Evolutionary conservation across 192 early-diverging fungal species (phyloP).

Genomic region (Coemansia furcata): DNA sequence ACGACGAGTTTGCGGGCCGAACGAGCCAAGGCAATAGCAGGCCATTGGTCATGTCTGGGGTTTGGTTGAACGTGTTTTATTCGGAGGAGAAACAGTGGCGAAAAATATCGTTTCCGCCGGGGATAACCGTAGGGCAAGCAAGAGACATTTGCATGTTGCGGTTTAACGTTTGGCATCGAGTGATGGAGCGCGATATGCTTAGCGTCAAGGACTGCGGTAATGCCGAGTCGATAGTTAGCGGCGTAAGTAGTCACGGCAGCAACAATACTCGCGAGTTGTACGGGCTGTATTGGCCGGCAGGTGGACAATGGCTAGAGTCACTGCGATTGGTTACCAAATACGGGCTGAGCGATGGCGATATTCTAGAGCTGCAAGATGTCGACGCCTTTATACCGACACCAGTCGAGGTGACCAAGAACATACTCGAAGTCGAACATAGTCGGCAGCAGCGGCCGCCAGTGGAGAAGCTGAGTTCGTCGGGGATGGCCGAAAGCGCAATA

Average conservation of each 20-base stretch:
- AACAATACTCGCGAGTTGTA: slow-evolving; percentile 27
- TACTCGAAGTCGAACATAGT: not conserved
- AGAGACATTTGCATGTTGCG: slow-evolving; percentile 52
- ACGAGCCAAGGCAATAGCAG: not conserved
- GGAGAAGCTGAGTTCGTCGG: not conserved
- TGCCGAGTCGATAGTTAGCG: slow-evolving; percentile 6
- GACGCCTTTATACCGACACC: slow-evolving; percentile 21
- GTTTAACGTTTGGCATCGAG: slow-evolving; percentile 47
- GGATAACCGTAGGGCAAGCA: slow-evolving; percentile 45
- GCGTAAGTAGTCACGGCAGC: not conserved
- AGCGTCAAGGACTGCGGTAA: not conserved
- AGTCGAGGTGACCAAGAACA: not conserved
- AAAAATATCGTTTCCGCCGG: slow-evolving; percentile 41
- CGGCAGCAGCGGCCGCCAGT: not conserved
- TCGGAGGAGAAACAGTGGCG: slow-evolving; percentile 29
- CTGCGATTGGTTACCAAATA: slow-evolving; percentile 25
- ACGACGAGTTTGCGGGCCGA: not conserved
- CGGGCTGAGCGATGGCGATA: slow-evolving; percentile 18
- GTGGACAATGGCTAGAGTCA: slow-evolving; percentile 40
- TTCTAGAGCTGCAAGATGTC: slow-evolving; percentile 46
- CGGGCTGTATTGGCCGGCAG: slow-evolving; percentile 47
- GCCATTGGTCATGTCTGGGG: not conserved
- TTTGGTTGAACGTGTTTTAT: slow-evolving; percentile 40
- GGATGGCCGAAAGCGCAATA: slow-evolving; percentile 39
- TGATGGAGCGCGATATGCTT: slow-evolving; percentile 24